phyloP scores from a whole-genome alignment of 1,284 basidiomycete genomes.

The Megacollybia platyphylla region DNA sequence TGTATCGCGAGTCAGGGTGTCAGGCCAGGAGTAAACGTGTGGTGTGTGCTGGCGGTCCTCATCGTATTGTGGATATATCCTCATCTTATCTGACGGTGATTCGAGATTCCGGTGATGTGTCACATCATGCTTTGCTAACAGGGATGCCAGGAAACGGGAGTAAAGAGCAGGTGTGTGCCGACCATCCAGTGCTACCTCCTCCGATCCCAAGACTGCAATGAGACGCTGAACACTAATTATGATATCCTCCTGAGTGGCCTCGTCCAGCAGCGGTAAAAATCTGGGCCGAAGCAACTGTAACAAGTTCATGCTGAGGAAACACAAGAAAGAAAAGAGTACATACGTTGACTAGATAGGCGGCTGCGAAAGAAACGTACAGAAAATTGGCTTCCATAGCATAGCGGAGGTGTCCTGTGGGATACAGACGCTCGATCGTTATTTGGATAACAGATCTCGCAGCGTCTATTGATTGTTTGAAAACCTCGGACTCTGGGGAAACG shows the following conservation, averaged over 20 bases:
- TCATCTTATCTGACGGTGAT: constrained; percentile 7
- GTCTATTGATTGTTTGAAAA: constrained; percentile 30
- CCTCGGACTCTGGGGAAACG: constrained; percentile 23
- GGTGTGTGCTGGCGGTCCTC: constrained; percentile 13
- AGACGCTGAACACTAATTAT: constrained; percentile 25
- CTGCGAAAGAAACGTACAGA: constrained; percentile 45
- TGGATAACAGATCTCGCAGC: constrained; percentile 35
- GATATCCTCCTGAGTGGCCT: constrained; percentile 26
- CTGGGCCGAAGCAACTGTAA: constrained; percentile 35
- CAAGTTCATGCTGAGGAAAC: constrained; percentile 5
- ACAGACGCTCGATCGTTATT: constrained; percentile 31
- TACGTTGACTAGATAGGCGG: constrained; percentile 46
- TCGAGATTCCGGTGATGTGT: constrained; percentile 5
- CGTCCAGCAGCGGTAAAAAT: constrained; percentile 26
- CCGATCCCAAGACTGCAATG: constrained; percentile 32
- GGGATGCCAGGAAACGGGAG: constrained; percentile 33
- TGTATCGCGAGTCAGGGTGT: constrained; percentile 13
- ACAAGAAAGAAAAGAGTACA: constrained; percentile 8
- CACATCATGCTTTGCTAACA: constrained; percentile 27
- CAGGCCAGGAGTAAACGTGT: constrained; percentile 25
- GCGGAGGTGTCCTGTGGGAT: constrained; percentile 31
- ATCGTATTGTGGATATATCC: constrained; percentile 12
- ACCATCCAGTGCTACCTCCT: constrained; percentile 32
- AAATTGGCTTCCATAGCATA: constrained; percentile 42
- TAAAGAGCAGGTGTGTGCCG: constrained; percentile 39